Base-by-base conservation (phyloP, 2,329 filamentous ascomycete species). In the Alternaria angustiovoidea region DNA sequence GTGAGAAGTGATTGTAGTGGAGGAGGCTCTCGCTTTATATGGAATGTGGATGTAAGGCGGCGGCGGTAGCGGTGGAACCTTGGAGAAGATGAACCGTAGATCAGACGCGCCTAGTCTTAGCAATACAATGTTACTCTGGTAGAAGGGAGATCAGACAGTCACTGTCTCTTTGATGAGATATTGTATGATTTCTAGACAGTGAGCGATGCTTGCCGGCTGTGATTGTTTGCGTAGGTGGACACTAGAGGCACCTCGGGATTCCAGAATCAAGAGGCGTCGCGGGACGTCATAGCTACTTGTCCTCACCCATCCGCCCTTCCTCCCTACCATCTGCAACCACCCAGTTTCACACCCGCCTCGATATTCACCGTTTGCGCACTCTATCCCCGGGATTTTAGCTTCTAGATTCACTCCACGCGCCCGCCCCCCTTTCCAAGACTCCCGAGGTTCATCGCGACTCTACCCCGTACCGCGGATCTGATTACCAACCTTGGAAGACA, bases 401-500 rank as follows among this genome's bases (percentile, higher is more conserved):
- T 32, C 34, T 43, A 51, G 47, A 51, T 39, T 46, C 48, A 47
- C 42, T 41, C 51, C 46, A 51, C 48, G 28, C 46, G 42, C 48
- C 51, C 61, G 59, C 49, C 46, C 60, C 52, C 32, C 26, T 52
- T 32, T 43, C 54, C 58, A 51, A 58, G 32, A 32, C 57, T 41
- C 52, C 54, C 63, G 60, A 54, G 47, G 48, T 51, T 41, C 47
- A 59, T 53, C 62, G 65, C 62, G 61, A 66, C 65, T 59, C 58
- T 44, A 58, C 52, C 51, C 61, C 46, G 62, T 54, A 42, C 61
- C 48, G 59, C 57, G 57, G 52, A 53, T 47, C 63, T 56, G 72
- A 76, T 76, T 75, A 75, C 74, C 67, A 77, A 76, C 38, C 46
- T 24, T 26, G 46, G 46, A 59, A 62, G 61, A 60, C 46, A 22